Evolutionary conservation across 331 rosid genomes (phyloP), one percentile per base, ranked within the genome.

Genomic region (Stylosanthes scabra): DNA sequence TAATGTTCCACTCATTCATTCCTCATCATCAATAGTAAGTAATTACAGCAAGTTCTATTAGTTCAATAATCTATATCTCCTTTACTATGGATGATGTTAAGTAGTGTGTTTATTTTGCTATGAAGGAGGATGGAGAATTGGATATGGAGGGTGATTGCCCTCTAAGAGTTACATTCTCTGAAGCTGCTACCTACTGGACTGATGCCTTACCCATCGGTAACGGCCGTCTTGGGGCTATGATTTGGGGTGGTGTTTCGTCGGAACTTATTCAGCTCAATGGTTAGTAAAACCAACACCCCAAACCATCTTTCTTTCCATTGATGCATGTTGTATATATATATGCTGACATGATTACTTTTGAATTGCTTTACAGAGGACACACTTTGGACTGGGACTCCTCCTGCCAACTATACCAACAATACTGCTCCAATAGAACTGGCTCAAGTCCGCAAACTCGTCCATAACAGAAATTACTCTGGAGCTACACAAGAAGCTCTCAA

Each of bases 161-260:
- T 20, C 83, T 93, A 86, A 91, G 91, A 83, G 25, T 93, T 14
- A 81, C 84, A 8, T 93, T 91, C 66, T 45, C 83, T 28, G 90
- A 39, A 42, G 90, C 96, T 2, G 98, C 97, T 0, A 81, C 74
- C 62, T 81, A 89, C 64, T 91, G 97, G 95, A 93, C 97, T 1
- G 97, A 91, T 66, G 97, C 98, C 7, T 63, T 91, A 59, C 98
- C 98, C 7, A 84, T 93, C 58, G 98, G 97, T n/a, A 93, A 93
- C 86, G 98, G 97, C 41, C 84, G 93, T 39, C 97, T 93, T 27
- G 98, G 98, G 10, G 97, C 95, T 61, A 91, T 93, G 97, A 81
- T 93, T 16, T 93, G 96, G 95, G 98, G 98, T 66, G 96, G 88
- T 4, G 96, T 93, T 0, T 81, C 83, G 0, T 66, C 90, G 0